Base-by-base conservation (phyloP, 306 rosid genomes). In the Geum urbanum region DNA sequence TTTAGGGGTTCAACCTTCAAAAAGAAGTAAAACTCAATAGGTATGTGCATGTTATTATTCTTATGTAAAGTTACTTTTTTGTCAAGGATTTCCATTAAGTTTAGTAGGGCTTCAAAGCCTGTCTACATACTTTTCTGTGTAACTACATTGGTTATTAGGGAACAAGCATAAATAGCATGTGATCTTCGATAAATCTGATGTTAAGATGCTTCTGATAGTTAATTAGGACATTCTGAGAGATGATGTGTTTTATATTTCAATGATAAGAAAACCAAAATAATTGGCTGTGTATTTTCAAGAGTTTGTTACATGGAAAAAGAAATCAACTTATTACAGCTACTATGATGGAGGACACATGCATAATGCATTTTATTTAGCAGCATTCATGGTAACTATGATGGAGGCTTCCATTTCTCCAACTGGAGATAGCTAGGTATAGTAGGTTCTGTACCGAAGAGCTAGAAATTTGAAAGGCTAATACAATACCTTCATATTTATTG, bases 301-400 rank as follows among this genome's bases (percentile, higher is more conserved):
- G n/a, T n/a, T n/a, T n/a, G n/a, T n/a, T n/a, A n/a, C n/a, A n/a
- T 32, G 71, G 65, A 39, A 10, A 49, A 67, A 50, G n/a, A 37
- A 13, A 32, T 9, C 13, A 49, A 22, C 56, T 37, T 41, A 51
- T n/a, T 18, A 51, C 37, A 68, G 61, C 72, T 37, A 37, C 15
- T 66, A 77, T 77, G 71, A 77, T 81, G 74, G 60, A 76, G 66
- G 44, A 59, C 79, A 70, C 81, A n/a, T n/a, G n/a, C n/a, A n/a
- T n/a, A n/a, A 66, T 81, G 85, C 74, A 63, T 74, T 77, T 73
- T 63, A 62, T 59, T 65, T 37, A 45, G 10, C 68, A 55, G 74
- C 58, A 72, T 73, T 67, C 11, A 69, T 68, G 32, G 67, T 53
- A 48, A 65, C 73, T 66, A 77, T 73, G 73, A 74, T 73, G 63